A percentile compares a stretch with the other conserved stretches of the same genome.
Conservation (phyloP, 2,329 filamentous ascomycete genomes). For the Lecanosticta acicola region DNA sequence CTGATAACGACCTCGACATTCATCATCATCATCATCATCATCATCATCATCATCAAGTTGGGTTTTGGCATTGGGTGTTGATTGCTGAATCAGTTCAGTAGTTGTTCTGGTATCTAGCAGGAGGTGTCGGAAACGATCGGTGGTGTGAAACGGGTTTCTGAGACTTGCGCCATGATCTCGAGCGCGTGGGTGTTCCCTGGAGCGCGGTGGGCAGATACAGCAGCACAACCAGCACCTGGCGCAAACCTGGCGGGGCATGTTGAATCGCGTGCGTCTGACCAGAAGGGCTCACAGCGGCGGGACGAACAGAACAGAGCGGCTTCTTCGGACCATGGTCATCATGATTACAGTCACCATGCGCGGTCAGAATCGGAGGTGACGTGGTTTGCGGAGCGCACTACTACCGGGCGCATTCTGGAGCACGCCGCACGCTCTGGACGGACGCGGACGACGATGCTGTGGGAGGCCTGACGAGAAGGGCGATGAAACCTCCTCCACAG, state of each 20-base stretch:
- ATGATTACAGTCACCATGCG: neutral
- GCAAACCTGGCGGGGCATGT: neutral
- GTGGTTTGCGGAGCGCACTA: neutral
- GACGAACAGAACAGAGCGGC: neutral
- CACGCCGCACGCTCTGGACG: neutral
- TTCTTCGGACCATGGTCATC: neutral
- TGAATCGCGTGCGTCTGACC: neutral
- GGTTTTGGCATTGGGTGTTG: too few species aligned
- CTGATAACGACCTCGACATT: too few species aligned
- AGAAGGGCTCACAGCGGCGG: neutral
- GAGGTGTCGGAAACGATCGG: too few species aligned
- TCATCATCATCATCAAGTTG: too few species aligned
- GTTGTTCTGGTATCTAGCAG: too few species aligned
- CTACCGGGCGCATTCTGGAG: neutral
- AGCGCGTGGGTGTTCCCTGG: too few species aligned
- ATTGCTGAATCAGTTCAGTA: too few species aligned
- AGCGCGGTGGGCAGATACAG: neutral
- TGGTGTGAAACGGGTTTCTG: too few species aligned
- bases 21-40: too few species aligned
- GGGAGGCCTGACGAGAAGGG: neutral
- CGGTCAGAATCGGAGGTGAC: neutral
- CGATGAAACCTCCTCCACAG: neutral
- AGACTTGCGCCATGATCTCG: too few species aligned
- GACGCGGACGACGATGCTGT: too few species aligned
- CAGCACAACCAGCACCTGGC: neutral